A percentile compares a stretch with the other conserved stretches of the same genome.
Evolutionary conservation across 805 yeast genomes (phyloP).

Genomic region (Saccharomycopsis babjevae): DNA sequence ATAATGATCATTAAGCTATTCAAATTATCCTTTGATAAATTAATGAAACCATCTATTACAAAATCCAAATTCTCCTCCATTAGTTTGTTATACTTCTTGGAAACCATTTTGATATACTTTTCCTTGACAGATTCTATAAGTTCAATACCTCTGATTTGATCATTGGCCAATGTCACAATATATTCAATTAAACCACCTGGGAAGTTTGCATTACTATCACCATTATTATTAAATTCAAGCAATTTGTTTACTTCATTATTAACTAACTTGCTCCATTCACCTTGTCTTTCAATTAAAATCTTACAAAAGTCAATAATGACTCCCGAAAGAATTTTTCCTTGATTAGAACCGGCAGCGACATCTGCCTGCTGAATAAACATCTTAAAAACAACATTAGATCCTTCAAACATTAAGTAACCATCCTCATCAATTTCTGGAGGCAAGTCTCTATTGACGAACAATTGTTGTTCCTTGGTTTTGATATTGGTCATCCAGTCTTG

Average conservation of each 20-base stretch:
- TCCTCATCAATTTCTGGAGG: conserved; percentile 73
- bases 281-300: conserved; percentile 50
- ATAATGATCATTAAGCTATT: conserved; percentile 48
- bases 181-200: conserved; percentile 78
- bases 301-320: conserved; percentile 63
- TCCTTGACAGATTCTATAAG: conserved; percentile 61
- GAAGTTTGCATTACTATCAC: conserved; percentile 28
- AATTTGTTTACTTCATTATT: conserved; percentile 39
- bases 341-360: conserved; percentile 77
- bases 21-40: conserved; percentile 57
- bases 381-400: conserved; percentile 66
- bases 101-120: conserved; percentile 53
- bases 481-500: conserved; percentile 76
- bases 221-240: conserved; percentile 23
- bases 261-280: conserved; percentile 48
- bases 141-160: conserved; percentile 65
- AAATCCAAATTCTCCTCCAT: conserved; percentile 50
- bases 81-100: conserved; percentile 49
- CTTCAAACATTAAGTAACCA: conserved; percentile 56
- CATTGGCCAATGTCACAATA: conserved; percentile 73
- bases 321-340: conserved; percentile 68
- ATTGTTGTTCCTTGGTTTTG: conserved; percentile 51
- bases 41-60: conserved; percentile 72
- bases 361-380: conserved; percentile 86
- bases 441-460: conserved; percentile 51